These are phyloP conservation scores for Thoreauomyces humboldtii DNA, from an alignment of 192 early-diverging fungal species.

Conservation along the genomic window DNA sequence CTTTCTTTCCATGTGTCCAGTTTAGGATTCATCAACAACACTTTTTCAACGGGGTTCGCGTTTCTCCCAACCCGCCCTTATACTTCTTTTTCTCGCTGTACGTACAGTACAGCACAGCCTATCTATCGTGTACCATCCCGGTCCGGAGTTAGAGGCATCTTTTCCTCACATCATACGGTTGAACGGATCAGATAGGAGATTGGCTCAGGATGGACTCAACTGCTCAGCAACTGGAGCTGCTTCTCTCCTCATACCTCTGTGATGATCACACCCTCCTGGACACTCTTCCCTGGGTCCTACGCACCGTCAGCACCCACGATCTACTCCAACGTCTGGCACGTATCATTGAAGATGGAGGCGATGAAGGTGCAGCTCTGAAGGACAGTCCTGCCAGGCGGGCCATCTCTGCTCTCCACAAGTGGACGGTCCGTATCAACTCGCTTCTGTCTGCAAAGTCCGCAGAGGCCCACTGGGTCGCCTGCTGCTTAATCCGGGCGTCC, in stretches of 20 bases:
- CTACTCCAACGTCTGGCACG: background rate
- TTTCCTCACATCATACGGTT: no score
- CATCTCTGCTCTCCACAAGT: conserved; percentile 14
- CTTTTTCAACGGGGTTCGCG: no score
- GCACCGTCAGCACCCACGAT: background rate
- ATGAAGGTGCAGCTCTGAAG: background rate
- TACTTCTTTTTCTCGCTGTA: no score
- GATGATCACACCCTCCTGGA: background rate
- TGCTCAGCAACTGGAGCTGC: conserved; percentile 14
- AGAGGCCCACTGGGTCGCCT: conserved; percentile 1
- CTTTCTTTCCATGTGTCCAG: no score
- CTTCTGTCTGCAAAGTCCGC: conserved; percentile 3
- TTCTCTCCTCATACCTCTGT: background rate
- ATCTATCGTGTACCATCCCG: no score
- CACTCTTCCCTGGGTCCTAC: background rate
- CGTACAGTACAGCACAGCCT: no score
- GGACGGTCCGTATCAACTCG: conserved; percentile 5
- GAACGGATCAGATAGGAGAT: no score
- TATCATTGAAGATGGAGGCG: background rate
- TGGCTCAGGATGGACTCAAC: background rate
- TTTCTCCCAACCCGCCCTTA: no score
- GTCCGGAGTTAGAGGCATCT: no score
- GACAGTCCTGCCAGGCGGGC: conserved; percentile 4
- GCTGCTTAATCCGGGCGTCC: conserved; percentile 1
- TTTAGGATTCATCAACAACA: no score